Evolutionary conservation across 768 basidiomycete genomes (phyloP), one percentile per base, ranked within the genome.

Genomic region (Holtermannia corniformis): DNA sequence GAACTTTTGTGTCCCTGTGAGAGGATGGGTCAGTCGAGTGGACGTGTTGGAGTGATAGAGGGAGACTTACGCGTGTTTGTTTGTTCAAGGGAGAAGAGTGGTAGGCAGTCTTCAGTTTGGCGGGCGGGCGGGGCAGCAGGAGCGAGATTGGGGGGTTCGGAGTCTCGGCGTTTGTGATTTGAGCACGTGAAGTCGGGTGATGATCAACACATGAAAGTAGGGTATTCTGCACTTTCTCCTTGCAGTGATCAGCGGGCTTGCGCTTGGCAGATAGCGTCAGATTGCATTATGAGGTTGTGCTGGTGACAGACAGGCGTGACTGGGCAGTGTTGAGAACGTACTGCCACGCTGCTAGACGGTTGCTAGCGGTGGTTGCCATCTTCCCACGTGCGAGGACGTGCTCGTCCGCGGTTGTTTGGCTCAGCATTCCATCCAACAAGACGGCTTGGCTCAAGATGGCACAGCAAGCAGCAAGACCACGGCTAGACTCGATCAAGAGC

Each of bases 1-100:
- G 69, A 71, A 71, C 70, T 71, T 71, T 66, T 62, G 50, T 71
- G 70, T 71, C 65, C 60, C 67, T 65, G 32, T 24, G 48, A 44
- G 23, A 41, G n/a, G n/a, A 46, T 23, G 23, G 32, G 48, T 2
- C 11, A 19, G 54, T 50, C 13, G 47, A 20, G 10, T 11, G 26
- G 41, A 19, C 27, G 16, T 12, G 32, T 21, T 41, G 37, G 19
- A 50, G 45, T 28, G 22, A 26, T 28, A 48, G 44, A 26, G 14
- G 44, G 20, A 25, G 16, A 59, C 64, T 55, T 46, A 61, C 59
- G 54, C 57, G 47, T 53, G 46, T 20, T n/a, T 23, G 50, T 48
- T 62, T 62, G 61, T 62, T 62, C 61, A 55, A 62, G 48, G 61
- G 44, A 47, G 40, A 41, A 49, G 47, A 28, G 23, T n/a, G 26